These are phyloP conservation scores for Hymenoscyphus fructigenus DNA, from an alignment of 2,329 filamentous ascomycete genomes.

Conservation along the genomic window DNA sequence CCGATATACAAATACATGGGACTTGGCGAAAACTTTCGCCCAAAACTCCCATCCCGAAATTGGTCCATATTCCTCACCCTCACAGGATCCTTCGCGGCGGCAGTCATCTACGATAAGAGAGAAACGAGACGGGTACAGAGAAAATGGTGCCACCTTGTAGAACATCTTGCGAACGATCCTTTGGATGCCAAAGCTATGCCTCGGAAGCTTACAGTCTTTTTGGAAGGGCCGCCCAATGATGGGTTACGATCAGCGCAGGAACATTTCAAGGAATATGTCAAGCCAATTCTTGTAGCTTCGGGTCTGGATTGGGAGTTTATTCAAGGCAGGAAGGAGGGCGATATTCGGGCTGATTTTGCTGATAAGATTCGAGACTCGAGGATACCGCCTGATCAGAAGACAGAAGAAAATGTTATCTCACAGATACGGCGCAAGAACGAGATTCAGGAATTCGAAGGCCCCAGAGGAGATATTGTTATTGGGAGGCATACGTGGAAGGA, in stretches of 20 bases:
- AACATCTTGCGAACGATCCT: conserved; percentile 77
- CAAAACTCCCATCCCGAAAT: conserved; percentile 88
- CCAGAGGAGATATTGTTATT: conserved; percentile 82
- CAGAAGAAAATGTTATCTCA: conserved; percentile 56
- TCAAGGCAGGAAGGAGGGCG: conserved; percentile 88
- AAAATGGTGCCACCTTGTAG: conserved; percentile 83
- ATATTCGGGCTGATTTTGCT: conserved; percentile 81
- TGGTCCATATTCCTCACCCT: conserved; percentile 95
- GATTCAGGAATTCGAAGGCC: conserved; percentile 69
- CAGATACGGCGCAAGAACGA: conserved; percentile 64
- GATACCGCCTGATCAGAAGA: conserved; percentile 40
- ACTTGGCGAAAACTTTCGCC: conserved; percentile 72
- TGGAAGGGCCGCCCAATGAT: conserved; percentile 84
- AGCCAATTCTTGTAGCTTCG: conserved; percentile 85
- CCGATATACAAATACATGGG: conserved; percentile 78
- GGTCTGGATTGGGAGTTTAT: conserved; percentile 96
- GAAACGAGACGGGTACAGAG: conserved; percentile 83
- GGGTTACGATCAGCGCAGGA: conserved; percentile 82
- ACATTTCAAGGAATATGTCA: conserved; percentile 94
- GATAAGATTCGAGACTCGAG: conserved; percentile 78
- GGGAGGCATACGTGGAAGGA: conserved; percentile 97
- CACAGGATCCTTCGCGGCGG: conserved; percentile 72
- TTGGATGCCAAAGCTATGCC: conserved; percentile 72
- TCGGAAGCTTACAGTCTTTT: conserved; percentile 80
- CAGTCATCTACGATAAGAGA: conserved; percentile 87